phyloP scores from a whole-genome alignment of 2,329 filamentous ascomycete genomes.

The Zymoseptoria tritici region DNA sequence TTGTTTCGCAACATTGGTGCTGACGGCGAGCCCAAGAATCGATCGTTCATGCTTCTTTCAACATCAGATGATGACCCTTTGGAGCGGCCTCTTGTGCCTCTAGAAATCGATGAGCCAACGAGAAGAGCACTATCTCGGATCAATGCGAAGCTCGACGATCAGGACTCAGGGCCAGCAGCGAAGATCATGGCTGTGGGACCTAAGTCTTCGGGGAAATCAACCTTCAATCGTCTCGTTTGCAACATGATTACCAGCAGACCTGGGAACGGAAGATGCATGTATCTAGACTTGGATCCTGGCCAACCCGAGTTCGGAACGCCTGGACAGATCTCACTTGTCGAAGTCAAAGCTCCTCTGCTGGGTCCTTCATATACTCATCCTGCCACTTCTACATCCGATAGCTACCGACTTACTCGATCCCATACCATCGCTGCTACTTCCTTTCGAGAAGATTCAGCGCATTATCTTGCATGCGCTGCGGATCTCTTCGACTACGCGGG shows the following conservation, averaged over 20 bases:
- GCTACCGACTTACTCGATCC: constrained; percentile 46
- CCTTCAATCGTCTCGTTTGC: constrained; percentile 58
- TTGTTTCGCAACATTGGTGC: constrained; percentile 63
- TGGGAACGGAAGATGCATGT: constrained; percentile 30
- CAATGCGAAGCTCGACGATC: constrained; percentile 27
- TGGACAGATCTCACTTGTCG: constrained; percentile 61
- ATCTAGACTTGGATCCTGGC: constrained; percentile 71
- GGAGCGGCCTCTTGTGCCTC: constrained; percentile 19
- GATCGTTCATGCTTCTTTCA: constrained; percentile 1
- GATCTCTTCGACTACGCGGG: constrained; percentile 55
- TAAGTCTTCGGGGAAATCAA: constrained; percentile 69
- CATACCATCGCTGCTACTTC: constrained; percentile 61
- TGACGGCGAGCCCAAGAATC: constrained; percentile 26
- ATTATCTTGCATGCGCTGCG: constrained; percentile 57
- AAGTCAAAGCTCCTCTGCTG: constrained; percentile 54
- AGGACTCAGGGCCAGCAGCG: constrained; percentile 9
- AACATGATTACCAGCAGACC: constrained; percentile 57
- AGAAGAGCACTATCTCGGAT: constrained; percentile 36
- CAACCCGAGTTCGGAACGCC: constrained; percentile 68
- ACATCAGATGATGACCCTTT: constrained; percentile 11
- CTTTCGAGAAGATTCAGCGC: constrained; percentile 57
- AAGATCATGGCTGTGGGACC: constrained; percentile 59
- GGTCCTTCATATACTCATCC: constrained; percentile 61
- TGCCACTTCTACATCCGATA: constrained; percentile 17
- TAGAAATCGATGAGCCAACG: constrained; percentile 23